Conservation (phyloP, 805 yeast species). For the Candida ipomoeae region DNA sequence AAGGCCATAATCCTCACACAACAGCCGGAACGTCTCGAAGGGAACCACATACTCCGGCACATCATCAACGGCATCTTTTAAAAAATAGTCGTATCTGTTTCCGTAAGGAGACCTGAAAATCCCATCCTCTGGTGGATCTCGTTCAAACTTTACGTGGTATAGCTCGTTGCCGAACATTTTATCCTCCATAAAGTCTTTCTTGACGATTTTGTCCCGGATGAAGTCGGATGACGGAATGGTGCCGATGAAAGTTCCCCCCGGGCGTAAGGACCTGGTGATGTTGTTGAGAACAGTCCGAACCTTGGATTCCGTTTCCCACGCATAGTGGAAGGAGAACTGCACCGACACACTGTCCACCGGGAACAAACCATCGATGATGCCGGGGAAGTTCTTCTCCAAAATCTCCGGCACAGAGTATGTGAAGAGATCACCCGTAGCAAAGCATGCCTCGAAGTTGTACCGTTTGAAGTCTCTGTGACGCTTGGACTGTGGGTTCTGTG, state of each 20-base stretch:
- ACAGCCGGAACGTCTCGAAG: conserved; percentile 75
- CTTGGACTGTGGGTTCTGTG: conserved; percentile 19
- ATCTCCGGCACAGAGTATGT: conserved; percentile 63
- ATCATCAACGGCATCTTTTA: conserved; percentile 91
- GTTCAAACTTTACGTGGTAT: conserved; percentile 77
- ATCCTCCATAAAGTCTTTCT: conserved; percentile 39
- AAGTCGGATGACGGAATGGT: conserved; percentile 92
- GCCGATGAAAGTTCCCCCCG: conserved; percentile 88
- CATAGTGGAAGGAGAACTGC: conserved; percentile 94
- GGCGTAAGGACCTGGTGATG: conserved; percentile 66
- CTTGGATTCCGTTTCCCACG: conserved; percentile 80
- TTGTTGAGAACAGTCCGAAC: conserved; percentile 71
- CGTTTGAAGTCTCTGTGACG: conserved; percentile 37
- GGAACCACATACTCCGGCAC: conserved; percentile 98
- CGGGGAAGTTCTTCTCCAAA: conserved; percentile 57
- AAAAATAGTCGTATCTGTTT: conserved; percentile 71
- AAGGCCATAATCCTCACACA: conserved; percentile 81
- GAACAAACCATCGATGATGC: conserved; percentile 55
- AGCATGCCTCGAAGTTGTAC: conserved; percentile 69
- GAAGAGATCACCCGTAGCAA: conserved; percentile 92
- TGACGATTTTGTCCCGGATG: conserved; percentile 59
- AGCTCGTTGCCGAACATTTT: conserved; percentile 80
- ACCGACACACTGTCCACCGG: conserved; percentile 87
- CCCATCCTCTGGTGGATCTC: conserved; percentile 72
- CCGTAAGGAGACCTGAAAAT: conserved; percentile 76